Conservation (phyloP, 1,139 yeast genomes). For the Geotrichum histeridarum region DNA sequence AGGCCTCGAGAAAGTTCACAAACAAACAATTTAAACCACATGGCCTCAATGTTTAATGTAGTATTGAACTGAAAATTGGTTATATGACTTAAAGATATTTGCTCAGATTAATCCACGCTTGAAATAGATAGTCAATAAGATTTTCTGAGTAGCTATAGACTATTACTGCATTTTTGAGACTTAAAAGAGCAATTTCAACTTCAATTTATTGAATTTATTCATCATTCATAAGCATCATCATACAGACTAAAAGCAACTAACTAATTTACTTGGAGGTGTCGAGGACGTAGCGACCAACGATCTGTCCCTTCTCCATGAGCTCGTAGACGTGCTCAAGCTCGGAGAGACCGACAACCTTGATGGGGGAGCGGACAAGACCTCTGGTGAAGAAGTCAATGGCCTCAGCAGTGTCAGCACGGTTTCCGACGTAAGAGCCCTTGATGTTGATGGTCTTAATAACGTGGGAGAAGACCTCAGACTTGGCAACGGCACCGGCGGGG, state of each 20-base stretch:
- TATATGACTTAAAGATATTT: no score
- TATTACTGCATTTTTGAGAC: no score
- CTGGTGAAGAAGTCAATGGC: conserved; percentile 68
- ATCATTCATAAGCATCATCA: conserved; percentile 13
- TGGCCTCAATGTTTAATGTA: no score
- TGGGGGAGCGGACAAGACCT: conserved; percentile 64
- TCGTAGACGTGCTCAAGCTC: conserved; percentile 57
- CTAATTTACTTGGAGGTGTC: conserved; percentile 44
- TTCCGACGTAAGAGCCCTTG: conserved; percentile 75
- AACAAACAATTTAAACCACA: no score
- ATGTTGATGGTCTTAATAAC: conserved; percentile 62
- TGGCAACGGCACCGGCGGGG: conserved; percentile 65
- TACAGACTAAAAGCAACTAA: background rate
- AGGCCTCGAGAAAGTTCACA: no score
- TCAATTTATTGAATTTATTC: background rate
- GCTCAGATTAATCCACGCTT: no score
- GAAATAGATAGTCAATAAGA: no score
- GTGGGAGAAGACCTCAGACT: conserved; percentile 57
- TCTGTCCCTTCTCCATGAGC: conserved; percentile 65
- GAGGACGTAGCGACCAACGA: conserved; percentile 68
- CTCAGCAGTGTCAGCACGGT: conserved; percentile 73
- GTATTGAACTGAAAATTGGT: no score
- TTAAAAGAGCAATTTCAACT: no score
- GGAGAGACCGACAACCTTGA: conserved; percentile 59
- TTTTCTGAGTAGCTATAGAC: no score